Percentiles rank a stretch among this genome's conserved stretches.
Evolutionary conservation across 495 filamentous ascomycete genomes (phyloP).

Genomic region (Neurospora sp.): DNA sequence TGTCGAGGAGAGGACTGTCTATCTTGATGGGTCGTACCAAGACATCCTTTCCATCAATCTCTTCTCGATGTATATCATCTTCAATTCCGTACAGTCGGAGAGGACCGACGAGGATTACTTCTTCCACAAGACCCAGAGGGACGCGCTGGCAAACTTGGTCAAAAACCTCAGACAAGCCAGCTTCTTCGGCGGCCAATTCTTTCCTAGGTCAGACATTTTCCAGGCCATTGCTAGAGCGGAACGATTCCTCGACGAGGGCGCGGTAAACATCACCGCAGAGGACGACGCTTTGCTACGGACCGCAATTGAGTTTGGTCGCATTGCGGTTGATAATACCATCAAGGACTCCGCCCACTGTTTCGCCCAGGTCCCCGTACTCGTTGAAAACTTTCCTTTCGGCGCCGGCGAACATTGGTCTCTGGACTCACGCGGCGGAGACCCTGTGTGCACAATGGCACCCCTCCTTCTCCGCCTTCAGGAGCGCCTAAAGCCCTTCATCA

Average conservation of each 20-base stretch:
- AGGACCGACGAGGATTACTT: constrained; percentile 77
- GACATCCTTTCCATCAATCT: constrained; percentile 78
- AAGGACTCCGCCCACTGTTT: constrained; percentile 57
- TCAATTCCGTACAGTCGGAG: constrained; percentile 87
- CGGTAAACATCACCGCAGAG: constrained; percentile 38
- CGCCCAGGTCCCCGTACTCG: constrained; percentile 69
- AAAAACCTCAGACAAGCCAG: constrained; percentile 77
- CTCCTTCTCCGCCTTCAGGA: constrained; percentile 31
- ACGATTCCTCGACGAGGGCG: constrained; percentile 49
- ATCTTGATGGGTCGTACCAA: constrained; percentile 71
- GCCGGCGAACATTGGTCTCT: constrained; percentile 55
- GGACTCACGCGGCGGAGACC: constrained; percentile 17
- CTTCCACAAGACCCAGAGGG: constrained; percentile 64
- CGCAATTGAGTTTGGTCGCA: constrained; percentile 53
- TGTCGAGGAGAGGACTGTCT: constrained; percentile 59
- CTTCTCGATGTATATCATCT: constrained; percentile 68
- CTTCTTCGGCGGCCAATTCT: constrained; percentile 79
- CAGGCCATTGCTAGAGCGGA: constrained; percentile 52
- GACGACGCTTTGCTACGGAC: constrained; percentile 52
- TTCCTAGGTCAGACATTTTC: constrained; percentile 48
- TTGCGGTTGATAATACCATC: constrained; percentile 45
- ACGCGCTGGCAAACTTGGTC: constrained; percentile 53
- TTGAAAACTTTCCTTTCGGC: constrained; percentile 49
- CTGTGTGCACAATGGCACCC: constrained; percentile 30
- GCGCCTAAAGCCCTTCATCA: constrained; percentile 25